Evolutionary conservation across 2,329 filamentous ascomycete genomes (phyloP), one percentile per base, ranked within the genome.

Genomic region (Kalaharituber pfeilii): DNA sequence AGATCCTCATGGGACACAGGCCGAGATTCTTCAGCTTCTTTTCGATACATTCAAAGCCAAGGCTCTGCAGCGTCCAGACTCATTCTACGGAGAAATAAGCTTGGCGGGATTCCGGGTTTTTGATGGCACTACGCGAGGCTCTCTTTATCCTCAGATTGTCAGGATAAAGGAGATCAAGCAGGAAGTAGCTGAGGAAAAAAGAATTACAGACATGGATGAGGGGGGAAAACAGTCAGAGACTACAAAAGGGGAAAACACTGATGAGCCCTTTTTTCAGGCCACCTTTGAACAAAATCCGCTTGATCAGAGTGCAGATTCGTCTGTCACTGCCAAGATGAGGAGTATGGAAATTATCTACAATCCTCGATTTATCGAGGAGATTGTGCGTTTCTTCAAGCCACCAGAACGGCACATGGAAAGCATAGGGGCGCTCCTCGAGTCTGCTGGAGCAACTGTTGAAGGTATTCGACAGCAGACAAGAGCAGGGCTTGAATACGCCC

Each of bases 341-440:
- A 91, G 88, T 45, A 81, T 98, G 61, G 93, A 98, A 67, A 84
- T 99, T 53, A 86, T 98, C 24, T 98, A 94, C 77, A 99, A 98
- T 63, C 91, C 93, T 1, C 85, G 82, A 60, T 93, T 96, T 62
- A 75, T 96, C 0, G 80, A 94, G 5, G 88, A 91, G 50, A 80
- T 96, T 36, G 86, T 82, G 52, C 86, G 87, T 62, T 99, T 98
- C 71, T 98, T 99, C 73, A 83, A 89, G 59, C 91, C 91, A 0
- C 93, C 91, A 0, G 88, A 95, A 67, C 78, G 88, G 51, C 93
- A 98, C 66, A 95, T 98, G 88, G 91, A 98, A 66, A 98, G 91
- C 8, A 95, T 99, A 62, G 84, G 81, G 11, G 93, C 91, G 1
- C 75, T 99, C 54, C 86, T 99, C 80, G 93, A 98, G 68, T 86